These are phyloP conservation scores for Aspergillus fumigatus DNA, from an alignment of 2,329 filamentous ascomycete genomes.

Conservation along the genomic window DNA sequence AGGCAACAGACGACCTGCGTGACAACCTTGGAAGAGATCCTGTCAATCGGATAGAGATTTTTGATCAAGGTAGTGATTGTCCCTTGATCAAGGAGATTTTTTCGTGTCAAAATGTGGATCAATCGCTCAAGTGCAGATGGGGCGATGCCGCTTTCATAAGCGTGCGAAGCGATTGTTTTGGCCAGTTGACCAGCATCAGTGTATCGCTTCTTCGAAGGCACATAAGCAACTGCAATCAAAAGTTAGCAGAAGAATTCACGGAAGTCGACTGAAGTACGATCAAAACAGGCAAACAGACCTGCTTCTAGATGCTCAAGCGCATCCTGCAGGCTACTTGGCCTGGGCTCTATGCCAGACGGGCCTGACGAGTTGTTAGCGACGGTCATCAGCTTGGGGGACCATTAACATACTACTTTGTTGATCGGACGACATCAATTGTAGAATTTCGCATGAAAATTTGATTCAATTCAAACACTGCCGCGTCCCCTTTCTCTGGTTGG, in stretches of 20 bases:
- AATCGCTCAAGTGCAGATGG: slow-evolving; percentile 57
- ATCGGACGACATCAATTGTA: neutral
- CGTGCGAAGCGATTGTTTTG: slow-evolving; percentile 57
- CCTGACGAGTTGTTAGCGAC: neutral
- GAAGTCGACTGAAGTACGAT: neutral
- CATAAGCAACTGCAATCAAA: slow-evolving; percentile 28
- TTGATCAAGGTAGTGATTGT: slow-evolving; percentile 65
- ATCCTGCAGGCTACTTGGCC: slow-evolving; percentile 26
- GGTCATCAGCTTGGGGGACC: neutral
- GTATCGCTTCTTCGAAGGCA: slow-evolving; percentile 62
- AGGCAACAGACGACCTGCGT: slow-evolving; percentile 66
- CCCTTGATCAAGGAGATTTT: slow-evolving; percentile 70
- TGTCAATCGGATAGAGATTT: slow-evolving; percentile 68
- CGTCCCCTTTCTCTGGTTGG: neutral
- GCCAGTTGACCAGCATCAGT: slow-evolving; percentile 60
- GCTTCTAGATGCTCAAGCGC: slow-evolving; percentile 35
- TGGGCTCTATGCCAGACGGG: slow-evolving; percentile 6
- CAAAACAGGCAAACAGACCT: slow-evolving; percentile 20
- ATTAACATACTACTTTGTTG: neutral
- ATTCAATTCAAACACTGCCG: neutral
- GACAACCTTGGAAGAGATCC: slow-evolving; percentile 57
- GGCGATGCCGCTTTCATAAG: slow-evolving; percentile 65
- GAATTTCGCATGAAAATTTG: no score
- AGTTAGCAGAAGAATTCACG: neutral
- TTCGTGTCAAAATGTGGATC: slow-evolving; percentile 62